phyloP scores from a whole-genome alignment of 2,329 filamentous ascomycete species.

The Verticillium tricorpus region DNA sequence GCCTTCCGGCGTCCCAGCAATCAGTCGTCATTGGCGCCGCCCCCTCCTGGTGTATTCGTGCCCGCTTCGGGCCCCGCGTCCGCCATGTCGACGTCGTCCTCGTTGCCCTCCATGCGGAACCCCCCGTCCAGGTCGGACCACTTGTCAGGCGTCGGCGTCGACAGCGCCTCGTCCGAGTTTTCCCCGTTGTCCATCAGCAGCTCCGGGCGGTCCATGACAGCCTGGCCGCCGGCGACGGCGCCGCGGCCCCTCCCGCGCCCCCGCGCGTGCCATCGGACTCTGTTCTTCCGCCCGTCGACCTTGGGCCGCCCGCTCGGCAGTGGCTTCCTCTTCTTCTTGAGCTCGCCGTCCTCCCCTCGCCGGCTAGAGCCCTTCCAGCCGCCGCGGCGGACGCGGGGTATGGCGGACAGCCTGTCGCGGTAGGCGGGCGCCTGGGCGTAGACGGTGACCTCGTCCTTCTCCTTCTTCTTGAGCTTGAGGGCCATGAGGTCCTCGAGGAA shows the following conservation, averaged over 20 bases:
- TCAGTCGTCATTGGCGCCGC: not conserved
- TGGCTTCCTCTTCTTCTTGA: constrained; percentile 15
- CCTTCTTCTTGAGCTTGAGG: constrained; percentile 59
- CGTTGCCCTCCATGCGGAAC: constrained; percentile 18
- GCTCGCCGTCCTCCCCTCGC: constrained; percentile 5
- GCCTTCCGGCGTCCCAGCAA: not conserved
- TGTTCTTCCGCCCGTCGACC: constrained; percentile 7
- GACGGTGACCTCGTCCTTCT: constrained; percentile 61
- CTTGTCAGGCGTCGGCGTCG: constrained; percentile 27
- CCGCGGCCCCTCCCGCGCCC: not conserved
- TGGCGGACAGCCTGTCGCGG: constrained; percentile 26
- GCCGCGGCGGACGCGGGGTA: not conserved
- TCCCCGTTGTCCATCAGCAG: not conserved
- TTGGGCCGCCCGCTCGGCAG: constrained; percentile 5
- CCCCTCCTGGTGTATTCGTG: not conserved
- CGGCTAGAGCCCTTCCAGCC: not conserved
- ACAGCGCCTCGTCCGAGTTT: constrained; percentile 13
- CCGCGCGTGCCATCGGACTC: constrained; percentile 5
- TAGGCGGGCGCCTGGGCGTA: constrained; percentile 42
- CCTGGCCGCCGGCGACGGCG: not conserved
- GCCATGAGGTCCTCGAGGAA: constrained; percentile 65
- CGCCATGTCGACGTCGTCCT: constrained; percentile 13
- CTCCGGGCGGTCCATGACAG: not conserved
- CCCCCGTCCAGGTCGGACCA: constrained; percentile 26
- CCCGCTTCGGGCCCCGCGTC: not conserved